A percentile compares a stretch with the other conserved stretches of the same genome.
Conservation (phyloP, 306 rosid genomes). For the Acmispon strigosus region DNA sequence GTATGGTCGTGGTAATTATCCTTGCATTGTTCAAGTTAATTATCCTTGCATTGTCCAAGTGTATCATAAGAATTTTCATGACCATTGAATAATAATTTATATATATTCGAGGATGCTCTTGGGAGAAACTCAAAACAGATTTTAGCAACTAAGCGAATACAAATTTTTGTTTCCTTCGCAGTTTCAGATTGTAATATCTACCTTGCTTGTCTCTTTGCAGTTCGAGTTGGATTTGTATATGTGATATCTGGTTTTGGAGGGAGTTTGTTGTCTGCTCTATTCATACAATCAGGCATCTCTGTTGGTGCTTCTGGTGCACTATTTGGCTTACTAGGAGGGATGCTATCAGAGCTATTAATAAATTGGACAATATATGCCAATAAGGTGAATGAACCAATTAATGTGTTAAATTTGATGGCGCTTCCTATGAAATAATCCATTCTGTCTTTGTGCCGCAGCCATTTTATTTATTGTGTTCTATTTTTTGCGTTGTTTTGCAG, state of each 20-base stretch:
- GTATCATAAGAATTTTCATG: not conserved
- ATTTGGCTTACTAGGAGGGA: constrained; percentile 82
- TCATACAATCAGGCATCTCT: constrained; percentile 56
- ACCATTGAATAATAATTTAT: not conserved
- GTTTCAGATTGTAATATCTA: constrained; percentile 11
- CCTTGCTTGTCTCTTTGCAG: constrained; percentile 32
- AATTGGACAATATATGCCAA: constrained; percentile 86
- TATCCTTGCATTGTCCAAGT: constrained; percentile 19
- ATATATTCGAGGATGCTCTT: not conserved
- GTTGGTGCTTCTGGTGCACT: constrained; percentile 96
- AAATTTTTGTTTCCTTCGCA: not conserved
- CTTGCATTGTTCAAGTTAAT: constrained; percentile 22
- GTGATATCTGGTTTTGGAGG: constrained; percentile 81
- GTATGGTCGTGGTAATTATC: constrained; percentile 44
- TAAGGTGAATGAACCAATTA: constrained; percentile 44
- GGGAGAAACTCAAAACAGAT: not conserved
- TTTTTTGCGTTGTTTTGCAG: constrained; percentile 33
- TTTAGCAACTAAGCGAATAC: not conserved
- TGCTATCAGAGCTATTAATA: constrained; percentile 80
- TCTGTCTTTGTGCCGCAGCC: not conserved
- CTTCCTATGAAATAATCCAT: constrained; percentile 6
- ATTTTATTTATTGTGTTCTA: constrained; percentile 20
- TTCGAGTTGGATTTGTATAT: constrained; percentile 61
- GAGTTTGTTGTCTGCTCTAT: constrained; percentile 65
- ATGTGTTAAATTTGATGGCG: not conserved